These are phyloP conservation scores for Tricholoma hemisulphureum DNA, from an alignment of 768 basidiomycete species.

Conservation along the genomic window DNA sequence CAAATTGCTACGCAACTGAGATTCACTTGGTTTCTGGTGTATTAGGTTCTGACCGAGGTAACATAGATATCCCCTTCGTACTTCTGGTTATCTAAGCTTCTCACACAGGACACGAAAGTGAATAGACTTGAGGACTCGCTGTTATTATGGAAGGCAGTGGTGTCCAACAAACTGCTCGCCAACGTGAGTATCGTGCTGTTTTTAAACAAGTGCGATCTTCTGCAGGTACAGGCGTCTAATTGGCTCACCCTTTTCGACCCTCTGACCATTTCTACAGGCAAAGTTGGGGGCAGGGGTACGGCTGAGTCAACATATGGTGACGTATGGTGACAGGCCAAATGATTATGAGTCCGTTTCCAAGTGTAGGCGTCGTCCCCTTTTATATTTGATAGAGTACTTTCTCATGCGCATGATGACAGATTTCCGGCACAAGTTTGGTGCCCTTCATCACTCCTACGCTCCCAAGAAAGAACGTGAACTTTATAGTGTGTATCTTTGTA, in stretches of 20 bases:
- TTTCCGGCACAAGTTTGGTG: constrained; percentile 70
- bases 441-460: constrained; percentile 63
- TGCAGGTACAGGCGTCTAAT: constrained; percentile 48
- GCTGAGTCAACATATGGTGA: constrained; percentile 64
- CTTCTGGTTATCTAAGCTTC: constrained; percentile 8
- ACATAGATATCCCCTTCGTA: constrained; percentile 13
- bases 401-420: constrained; percentile 40
- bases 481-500: constrained; percentile 50
- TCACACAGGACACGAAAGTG: constrained; percentile 60
- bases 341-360: constrained; percentile 75
- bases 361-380: constrained; percentile 44
- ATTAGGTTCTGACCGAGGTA: constrained; percentile 68
- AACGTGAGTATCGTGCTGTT: constrained; percentile 80
- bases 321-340: constrained; percentile 74
- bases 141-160: constrained; percentile 67
- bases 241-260: background rate
- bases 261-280: constrained; percentile 36
- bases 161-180: constrained; percentile 69
- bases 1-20: constrained; percentile 3
- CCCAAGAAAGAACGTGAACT: constrained; percentile 72
- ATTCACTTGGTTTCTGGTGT: constrained; percentile 10
- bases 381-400: background rate
- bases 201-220: constrained; percentile 77
- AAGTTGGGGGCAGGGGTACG: constrained; percentile 78
- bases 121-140: constrained; percentile 83